These are phyloP conservation scores for Eucalyptus tenuipes DNA, from an alignment of 345 rosid species.

Conservation along the genomic window DNA sequence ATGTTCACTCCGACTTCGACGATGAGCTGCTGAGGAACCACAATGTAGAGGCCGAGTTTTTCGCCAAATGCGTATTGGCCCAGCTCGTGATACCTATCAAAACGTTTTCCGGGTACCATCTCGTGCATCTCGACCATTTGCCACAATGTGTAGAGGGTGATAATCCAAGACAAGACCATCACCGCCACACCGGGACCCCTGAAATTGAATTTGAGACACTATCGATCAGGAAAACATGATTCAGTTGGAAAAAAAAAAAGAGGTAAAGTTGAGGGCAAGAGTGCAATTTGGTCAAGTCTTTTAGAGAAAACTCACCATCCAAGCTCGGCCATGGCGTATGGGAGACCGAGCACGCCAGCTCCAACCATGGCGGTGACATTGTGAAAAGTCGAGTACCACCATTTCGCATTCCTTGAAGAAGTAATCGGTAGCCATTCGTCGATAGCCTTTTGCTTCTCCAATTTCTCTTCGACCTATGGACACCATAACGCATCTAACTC, in stretches of 20 bases:
- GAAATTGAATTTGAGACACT: neutral
- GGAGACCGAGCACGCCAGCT: conserved; percentile 82
- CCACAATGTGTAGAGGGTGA: conserved; percentile 72
- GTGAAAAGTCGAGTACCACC: conserved; percentile 94
- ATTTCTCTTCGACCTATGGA: conserved; percentile 5
- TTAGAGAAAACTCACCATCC: conserved; percentile 42
- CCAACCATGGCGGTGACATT: conserved; percentile 93
- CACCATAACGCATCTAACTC: neutral
- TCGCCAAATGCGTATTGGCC: conserved; percentile 80
- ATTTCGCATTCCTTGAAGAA: conserved; percentile 63
- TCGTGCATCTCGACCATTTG: conserved; percentile 95
- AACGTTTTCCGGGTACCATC: conserved; percentile 67
- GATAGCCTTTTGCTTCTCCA: conserved; percentile 38
- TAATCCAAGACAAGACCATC: conserved; percentile 53
- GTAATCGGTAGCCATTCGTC: conserved; percentile 80
- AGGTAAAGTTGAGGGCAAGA: neutral
- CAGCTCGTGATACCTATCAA: conserved; percentile 71
- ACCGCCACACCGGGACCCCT: conserved; percentile 78
- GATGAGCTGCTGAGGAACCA: conserved; percentile 73
- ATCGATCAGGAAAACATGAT: neutral
- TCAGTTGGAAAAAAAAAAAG: neutral
- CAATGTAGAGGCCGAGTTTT: conserved; percentile 68
- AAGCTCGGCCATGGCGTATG: conserved; percentile 64
- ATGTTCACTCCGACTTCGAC: conserved; percentile 60
- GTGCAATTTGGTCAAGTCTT: neutral